phyloP scores from a whole-genome alignment of 257 asterid species.

The Solanum bulbocastanum region DNA sequence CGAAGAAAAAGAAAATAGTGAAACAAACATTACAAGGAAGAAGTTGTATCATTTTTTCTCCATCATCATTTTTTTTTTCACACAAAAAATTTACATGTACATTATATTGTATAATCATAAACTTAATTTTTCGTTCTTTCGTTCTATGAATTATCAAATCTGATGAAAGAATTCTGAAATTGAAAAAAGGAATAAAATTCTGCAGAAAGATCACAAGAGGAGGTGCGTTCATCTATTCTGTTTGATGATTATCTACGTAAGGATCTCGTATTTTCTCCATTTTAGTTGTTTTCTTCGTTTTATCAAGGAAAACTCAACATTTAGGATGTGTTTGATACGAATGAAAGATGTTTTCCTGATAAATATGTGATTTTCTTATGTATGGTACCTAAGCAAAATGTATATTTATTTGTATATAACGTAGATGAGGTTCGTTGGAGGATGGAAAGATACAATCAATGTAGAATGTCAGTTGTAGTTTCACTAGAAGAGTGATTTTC shows the following conservation, averaged over 20 bases:
- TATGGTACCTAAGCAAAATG: not conserved
- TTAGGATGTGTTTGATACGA: not conserved
- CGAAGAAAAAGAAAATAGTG: not conserved
- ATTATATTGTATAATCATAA: not conserved
- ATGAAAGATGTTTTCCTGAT: not conserved
- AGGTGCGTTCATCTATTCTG: not conserved
- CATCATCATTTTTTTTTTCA: not conserved
- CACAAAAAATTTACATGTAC: not conserved
- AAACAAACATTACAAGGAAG: not conserved
- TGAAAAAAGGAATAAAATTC: not conserved
- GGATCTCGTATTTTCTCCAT: not conserved
- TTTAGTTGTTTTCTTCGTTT: not conserved
- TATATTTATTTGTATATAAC: no score
- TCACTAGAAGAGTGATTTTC: not conserved
- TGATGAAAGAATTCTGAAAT: not conserved
- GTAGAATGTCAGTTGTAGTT: not conserved
- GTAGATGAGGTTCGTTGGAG: not conserved
- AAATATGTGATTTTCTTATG: not conserved
- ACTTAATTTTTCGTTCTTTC: not conserved
- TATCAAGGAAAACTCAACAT: not conserved
- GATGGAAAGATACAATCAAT: not conserved
- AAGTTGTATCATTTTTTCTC: not conserved
- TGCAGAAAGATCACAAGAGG: not conserved
- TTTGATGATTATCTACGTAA: not conserved
- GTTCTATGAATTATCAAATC: not conserved